These are phyloP conservation scores for Colletotrichum simmondsii DNA, from an alignment of 2,329 filamentous ascomycete genomes.

Conservation along the genomic window DNA sequence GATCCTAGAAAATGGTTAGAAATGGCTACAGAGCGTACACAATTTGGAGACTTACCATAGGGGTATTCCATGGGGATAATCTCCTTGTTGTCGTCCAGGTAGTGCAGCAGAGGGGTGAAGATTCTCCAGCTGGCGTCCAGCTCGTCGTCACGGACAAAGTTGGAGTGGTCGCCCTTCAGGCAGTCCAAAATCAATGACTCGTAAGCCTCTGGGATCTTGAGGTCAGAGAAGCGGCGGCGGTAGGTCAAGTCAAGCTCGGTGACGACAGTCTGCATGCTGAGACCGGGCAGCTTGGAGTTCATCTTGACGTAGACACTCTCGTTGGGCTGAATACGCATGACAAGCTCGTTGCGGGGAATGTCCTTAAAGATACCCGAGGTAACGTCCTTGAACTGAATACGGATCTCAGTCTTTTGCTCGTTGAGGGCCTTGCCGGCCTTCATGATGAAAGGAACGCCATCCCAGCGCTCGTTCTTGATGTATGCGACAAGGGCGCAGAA, in stretches of 20 bases:
- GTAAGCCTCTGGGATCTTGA: conserved; percentile 99
- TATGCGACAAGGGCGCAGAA: conserved; percentile 98
- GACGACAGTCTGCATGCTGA: conserved; percentile 99
- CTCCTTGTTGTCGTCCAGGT: conserved; percentile 99
- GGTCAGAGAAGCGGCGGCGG: conserved; percentile 96
- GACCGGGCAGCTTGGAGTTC: conserved; percentile 98
- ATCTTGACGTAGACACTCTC: conserved; percentile 99
- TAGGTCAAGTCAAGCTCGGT: conserved; percentile 99
- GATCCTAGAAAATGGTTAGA: conserved; percentile 73
- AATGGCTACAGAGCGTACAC: neutral
- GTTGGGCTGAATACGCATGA: conserved; percentile 99
- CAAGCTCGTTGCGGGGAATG: conserved; percentile 98
- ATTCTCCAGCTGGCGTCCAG: conserved; percentile 98
- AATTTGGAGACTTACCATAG: conserved; percentile 76
- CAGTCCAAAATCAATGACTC: conserved; percentile 97
- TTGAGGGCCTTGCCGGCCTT: conserved; percentile 99
- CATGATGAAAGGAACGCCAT: conserved; percentile 98
- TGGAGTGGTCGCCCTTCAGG: conserved; percentile 98
- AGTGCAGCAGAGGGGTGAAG: conserved; percentile 96
- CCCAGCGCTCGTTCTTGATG: conserved; percentile 99
- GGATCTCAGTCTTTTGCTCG: conserved; percentile 99
- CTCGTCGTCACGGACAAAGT: conserved; percentile 98
- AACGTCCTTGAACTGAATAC: conserved; percentile 99
- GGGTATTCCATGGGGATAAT: conserved; percentile 99
- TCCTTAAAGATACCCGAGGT: conserved; percentile 99